Percentiles rank a stretch among this genome's conserved stretches.
These are phyloP conservation scores for Metschnikowia colocasiae DNA, from an alignment of 805 yeast genomes.

Conservation along the genomic window DNA sequence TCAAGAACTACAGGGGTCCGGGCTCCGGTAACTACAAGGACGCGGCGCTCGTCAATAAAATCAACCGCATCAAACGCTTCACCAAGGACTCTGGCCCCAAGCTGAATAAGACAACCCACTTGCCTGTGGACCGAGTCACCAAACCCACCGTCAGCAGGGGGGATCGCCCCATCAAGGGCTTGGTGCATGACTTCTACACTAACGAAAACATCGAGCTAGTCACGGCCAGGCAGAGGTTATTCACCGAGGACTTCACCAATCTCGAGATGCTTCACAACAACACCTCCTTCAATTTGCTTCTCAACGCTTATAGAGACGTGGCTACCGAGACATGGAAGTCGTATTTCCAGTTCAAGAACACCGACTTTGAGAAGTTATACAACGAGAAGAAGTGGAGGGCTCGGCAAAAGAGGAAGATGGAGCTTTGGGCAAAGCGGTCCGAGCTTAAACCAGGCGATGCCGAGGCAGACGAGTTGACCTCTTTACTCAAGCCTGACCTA, in stretches of 20 bases:
- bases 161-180: slow-evolving; percentile 34
- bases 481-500: slow-evolving; percentile 16
- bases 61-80: slow-evolving; percentile 30
- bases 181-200: slow-evolving; percentile 33
- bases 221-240: slow-evolving; percentile 26
- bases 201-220: slow-evolving; percentile 29
- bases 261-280: slow-evolving; percentile 44
- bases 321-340: slow-evolving; percentile 38
- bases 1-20: slow-evolving; percentile 41
- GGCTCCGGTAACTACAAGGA: slow-evolving; percentile 46
- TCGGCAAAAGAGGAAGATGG: slow-evolving; percentile 16
- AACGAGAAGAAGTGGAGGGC: slow-evolving; percentile 10
- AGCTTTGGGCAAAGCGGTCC: slow-evolving; percentile 10
- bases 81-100: slow-evolving; percentile 12
- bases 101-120: slow-evolving; percentile 24
- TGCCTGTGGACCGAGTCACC: slow-evolving; percentile 17
- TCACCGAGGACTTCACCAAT: slow-evolving; percentile 35
- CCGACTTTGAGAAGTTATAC: slow-evolving; percentile 37
- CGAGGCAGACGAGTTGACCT: slow-evolving; percentile 11
- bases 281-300: slow-evolving; percentile 37
- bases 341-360: slow-evolving; percentile 36
- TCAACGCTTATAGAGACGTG: slow-evolving; percentile 38
- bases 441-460: slow-evolving; percentile 7
- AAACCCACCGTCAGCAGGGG: slow-evolving; percentile 16
- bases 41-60: slow-evolving; percentile 38